Evolutionary conservation across 441 rosid genomes (phyloP), one percentile per base, ranked within the genome.

Genomic region (Gossypium davidsonii): DNA sequence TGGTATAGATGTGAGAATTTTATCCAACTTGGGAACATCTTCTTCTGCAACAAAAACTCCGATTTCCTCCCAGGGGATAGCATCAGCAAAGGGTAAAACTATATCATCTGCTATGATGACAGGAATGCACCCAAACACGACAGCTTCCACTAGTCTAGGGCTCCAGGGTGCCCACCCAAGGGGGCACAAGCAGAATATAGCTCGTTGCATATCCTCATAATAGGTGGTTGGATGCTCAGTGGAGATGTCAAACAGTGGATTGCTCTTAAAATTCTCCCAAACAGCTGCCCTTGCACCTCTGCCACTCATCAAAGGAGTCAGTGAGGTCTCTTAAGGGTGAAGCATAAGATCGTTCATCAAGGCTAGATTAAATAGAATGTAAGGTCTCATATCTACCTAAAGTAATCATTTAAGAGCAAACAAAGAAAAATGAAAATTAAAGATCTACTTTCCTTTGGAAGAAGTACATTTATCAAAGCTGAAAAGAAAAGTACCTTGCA

Each of bases 111-210:
- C 97, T 82, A 94, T 88, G 78, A 94, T 94, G 53, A 94, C 91
- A 7, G 98, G 97, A 64, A 94, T 91, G 84, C 98, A 94, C 1
- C 98, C 98, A 59, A 94, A 93, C 44, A 93, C 96, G 58, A 93
- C 97, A 2, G 98, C 97, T 86, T 93, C 98, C 2, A 93, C 98
- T n/a, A 93, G 80, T 76, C 98, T 85, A 0, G 98, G 97, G 67
- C 98, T 93, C 98, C 98, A 93, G 2, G 96, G 98, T 0, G 98
- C 98, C 98, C 98, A 93, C 0, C 98, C 97, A 20, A 93, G 87
- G 0, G 98, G 97, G 77, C 98, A 93, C 78, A 93, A 70, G 74
- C 97, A 93, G 85, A 93, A 91, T 74, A 90, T 83, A 37, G 97
- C 81, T 77, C 96, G 81, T 34, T 93, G 98, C 98, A 93, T 93